Percentiles rank a stretch among this genome's conserved stretches.
phyloP scores from a whole-genome alignment of 345 rosid species.

The Ceriops decandra region DNA sequence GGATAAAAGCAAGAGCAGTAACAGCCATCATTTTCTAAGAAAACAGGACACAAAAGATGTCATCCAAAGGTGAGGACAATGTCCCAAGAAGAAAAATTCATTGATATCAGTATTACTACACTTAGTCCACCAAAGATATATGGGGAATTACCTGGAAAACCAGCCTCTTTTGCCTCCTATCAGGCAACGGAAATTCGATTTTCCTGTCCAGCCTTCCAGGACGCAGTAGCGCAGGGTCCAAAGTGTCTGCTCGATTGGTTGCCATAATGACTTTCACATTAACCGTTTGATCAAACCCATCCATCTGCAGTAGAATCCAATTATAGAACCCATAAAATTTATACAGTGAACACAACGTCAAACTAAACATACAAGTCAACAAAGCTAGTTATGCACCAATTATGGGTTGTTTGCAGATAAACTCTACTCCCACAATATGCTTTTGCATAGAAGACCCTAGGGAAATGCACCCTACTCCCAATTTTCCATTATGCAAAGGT shows the following conservation, averaged over 20 bases:
- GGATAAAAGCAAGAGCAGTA: constrained; percentile 9
- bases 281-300: constrained; percentile 96
- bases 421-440: background rate
- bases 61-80: background rate
- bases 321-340: background rate
- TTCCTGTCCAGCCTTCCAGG: constrained; percentile 96
- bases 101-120: background rate
- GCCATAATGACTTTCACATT: constrained; percentile 99
- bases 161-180: constrained; percentile 97
- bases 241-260: constrained; percentile 91
- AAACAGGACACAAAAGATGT: background rate
- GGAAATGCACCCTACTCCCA: background rate
- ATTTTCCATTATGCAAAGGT: background rate
- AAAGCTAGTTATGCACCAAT: background rate
- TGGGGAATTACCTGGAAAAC: constrained; percentile 70
- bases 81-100: background rate
- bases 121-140: background rate
- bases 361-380: background rate
- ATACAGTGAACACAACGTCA: background rate
- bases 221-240: constrained; percentile 97
- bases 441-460: background rate
- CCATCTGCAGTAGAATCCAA: constrained; percentile 45
- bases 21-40: background rate
- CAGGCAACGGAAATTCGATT: constrained; percentile 94
- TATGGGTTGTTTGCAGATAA: background rate